phyloP scores from a whole-genome alignment of 306 rosid genomes.

The Morella rubra region DNA sequence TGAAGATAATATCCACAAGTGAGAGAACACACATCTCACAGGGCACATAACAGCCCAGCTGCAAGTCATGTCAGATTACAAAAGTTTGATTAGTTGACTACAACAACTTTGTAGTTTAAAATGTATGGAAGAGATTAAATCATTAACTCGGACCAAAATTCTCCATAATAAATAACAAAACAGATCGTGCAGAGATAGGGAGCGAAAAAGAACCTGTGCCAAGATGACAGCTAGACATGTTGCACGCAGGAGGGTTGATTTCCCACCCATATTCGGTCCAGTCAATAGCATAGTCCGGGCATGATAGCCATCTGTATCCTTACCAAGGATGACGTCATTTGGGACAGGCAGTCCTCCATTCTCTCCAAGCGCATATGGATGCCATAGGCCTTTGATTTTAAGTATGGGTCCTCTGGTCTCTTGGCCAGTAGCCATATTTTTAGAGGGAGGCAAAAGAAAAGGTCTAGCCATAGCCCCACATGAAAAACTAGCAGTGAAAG shows the following conservation, averaged over 20 bases:
- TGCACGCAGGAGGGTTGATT: constrained; percentile 91
- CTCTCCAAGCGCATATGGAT: constrained; percentile 85
- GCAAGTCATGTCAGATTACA: constrained; percentile 40
- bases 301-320: constrained; percentile 46
- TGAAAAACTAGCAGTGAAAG: constrained; percentile 61
- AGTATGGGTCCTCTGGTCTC: constrained; percentile 54
- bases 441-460: constrained; percentile 50
- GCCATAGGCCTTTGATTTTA: constrained; percentile 79
- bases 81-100: constrained; percentile 5
- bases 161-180: neutral
- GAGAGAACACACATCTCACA: constrained; percentile 73
- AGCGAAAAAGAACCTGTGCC: constrained; percentile 70
- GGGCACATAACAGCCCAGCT: constrained; percentile 95
- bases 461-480: constrained; percentile 88
- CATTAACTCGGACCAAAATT: neutral
- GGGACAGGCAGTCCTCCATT: constrained; percentile 77
- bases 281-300: constrained; percentile 79
- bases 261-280: constrained; percentile 99
- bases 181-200: neutral
- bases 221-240: constrained; percentile 90
- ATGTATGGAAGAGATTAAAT: neutral
- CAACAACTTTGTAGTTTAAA: constrained; percentile 14
- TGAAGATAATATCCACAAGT: constrained; percentile 82
- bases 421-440: constrained; percentile 25
- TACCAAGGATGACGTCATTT: constrained; percentile 82